Percentiles rank a stretch among this genome's conserved stretches.
Evolutionary conservation across 2,329 filamentous ascomycete genomes (phyloP).

Genomic region (Aureobasidium sp.): DNA sequence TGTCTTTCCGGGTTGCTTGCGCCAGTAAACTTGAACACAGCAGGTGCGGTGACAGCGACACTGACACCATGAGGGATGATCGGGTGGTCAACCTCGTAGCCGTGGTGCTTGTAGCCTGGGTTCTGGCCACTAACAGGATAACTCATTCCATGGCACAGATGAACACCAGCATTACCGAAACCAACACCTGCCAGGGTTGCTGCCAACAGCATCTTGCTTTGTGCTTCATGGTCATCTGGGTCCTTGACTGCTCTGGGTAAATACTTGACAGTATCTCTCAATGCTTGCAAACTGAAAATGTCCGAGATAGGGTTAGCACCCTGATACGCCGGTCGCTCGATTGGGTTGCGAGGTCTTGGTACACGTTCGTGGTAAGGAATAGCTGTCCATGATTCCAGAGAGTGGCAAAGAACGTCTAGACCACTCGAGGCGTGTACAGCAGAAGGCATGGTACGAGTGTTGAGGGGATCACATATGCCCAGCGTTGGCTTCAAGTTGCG

Average conservation of each 20-base stretch:
- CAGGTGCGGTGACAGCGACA: constrained; percentile 86
- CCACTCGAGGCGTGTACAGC: constrained; percentile 89
- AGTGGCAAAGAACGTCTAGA: constrained; percentile 90
- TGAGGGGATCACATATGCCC: constrained; percentile 78
- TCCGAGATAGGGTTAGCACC: constrained; percentile 97
- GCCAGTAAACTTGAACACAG: constrained; percentile 89
- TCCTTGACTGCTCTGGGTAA: constrained; percentile 80
- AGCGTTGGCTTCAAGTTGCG: constrained; percentile 91
- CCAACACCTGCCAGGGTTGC: constrained; percentile 91
- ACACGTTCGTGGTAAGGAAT: constrained; percentile 86
- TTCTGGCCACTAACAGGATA: constrained; percentile 97
- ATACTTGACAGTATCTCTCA: constrained; percentile 81
- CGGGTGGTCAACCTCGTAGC: constrained; percentile 69
- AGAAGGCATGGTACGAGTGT: constrained; percentile 92
- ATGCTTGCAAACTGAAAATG: constrained; percentile 85
- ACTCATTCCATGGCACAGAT: constrained; percentile 86
- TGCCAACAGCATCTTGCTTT: constrained; percentile 91
- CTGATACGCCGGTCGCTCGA: constrained; percentile 88
- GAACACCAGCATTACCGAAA: constrained; percentile 95
- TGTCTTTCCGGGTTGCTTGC: constrained; percentile 90
- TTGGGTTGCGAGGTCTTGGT: constrained; percentile 80
- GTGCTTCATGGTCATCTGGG: constrained; percentile 85
- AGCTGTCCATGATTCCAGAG: constrained; percentile 93
- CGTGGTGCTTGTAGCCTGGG: constrained; percentile 76
- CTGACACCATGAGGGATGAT: constrained; percentile 96